Conservation (phyloP, 345 rosid genomes). For the Microcos paniculata region DNA sequence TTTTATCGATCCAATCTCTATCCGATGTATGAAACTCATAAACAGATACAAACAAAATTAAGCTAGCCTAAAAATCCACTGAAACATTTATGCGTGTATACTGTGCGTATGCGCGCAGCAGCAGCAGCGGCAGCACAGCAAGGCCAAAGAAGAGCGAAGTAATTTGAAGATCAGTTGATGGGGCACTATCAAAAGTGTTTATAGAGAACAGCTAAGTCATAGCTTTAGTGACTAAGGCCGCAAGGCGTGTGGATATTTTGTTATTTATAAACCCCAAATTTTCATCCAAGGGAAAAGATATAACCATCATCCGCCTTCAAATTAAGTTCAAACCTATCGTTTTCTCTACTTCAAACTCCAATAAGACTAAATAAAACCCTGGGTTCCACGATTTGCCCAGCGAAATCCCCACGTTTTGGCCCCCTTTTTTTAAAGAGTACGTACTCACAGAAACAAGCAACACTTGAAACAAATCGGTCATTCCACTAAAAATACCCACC, state of each 20-base stretch:
- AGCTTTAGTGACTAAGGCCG: not conserved
- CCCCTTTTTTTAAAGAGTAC: not conserved
- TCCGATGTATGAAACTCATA: not conserved
- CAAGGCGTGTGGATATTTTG: not conserved
- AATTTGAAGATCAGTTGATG: not conserved
- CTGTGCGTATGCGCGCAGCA: not conserved
- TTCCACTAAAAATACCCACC: not conserved
- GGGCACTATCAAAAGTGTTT: not conserved
- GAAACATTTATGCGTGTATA: not conserved
- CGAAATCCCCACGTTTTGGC: slow-evolving; percentile 58
- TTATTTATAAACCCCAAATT: not conserved
- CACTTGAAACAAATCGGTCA: not conserved
- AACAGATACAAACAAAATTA: not conserved
- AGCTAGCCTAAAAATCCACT: not conserved
- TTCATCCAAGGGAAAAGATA: not conserved
- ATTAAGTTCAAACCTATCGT: not conserved
- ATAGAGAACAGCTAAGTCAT: not conserved
- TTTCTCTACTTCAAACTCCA: not conserved
- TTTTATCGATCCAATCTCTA: not conserved
- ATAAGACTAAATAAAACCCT: not conserved
- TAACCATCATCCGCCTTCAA: no score
- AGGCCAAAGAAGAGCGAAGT: not conserved
- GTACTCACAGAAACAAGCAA: not conserved
- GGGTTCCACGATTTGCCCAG: slow-evolving; percentile 20
- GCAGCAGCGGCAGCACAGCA: no score